phyloP scores from a whole-genome alignment of 2,329 filamentous ascomycete genomes.

The Lasiodiplodia sp. region DNA sequence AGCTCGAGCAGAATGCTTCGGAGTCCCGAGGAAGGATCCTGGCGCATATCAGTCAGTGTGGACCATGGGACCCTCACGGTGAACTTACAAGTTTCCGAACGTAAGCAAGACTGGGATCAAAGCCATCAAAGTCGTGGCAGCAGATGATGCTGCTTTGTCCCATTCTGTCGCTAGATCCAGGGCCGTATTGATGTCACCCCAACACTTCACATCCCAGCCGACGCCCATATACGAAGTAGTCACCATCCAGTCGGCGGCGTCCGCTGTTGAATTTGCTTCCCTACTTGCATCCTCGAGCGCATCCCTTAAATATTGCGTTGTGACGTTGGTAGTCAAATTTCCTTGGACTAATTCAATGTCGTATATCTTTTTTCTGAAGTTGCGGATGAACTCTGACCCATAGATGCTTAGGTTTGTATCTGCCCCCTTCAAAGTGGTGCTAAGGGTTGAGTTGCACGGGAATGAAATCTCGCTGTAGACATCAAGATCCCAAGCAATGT shows the following conservation, averaged over 20 bases:
- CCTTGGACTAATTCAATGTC: too few species aligned
- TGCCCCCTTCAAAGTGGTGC: neutral
- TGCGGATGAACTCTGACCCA: neutral
- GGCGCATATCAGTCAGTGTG: neutral
- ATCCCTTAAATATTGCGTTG: neutral
- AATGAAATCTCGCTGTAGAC: neutral
- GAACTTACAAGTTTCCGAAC: neutral
- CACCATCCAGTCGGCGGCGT: neutral
- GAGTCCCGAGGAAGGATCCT: constrained; percentile 8
- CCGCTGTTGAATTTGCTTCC: neutral
- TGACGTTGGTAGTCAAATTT: too few species aligned
- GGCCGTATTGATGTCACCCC: neutral
- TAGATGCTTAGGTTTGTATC: neutral
- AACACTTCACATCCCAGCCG: neutral
- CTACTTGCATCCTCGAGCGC: neutral
- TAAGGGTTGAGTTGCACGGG: neutral
- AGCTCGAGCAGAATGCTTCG: neutral
- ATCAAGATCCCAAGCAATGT: neutral
- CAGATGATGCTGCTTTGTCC: constrained; percentile 12
- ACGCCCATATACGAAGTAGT: constrained; percentile 2
- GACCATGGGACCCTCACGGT: too few species aligned
- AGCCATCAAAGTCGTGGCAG: constrained; percentile 7
- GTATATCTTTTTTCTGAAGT: neutral
- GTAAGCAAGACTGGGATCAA: constrained; percentile 6
- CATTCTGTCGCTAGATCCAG: neutral